Evolutionary conservation across 2,329 filamentous ascomycete genomes (phyloP), one percentile per base, ranked within the genome.

Genomic region (Stachybotrys elegans): DNA sequence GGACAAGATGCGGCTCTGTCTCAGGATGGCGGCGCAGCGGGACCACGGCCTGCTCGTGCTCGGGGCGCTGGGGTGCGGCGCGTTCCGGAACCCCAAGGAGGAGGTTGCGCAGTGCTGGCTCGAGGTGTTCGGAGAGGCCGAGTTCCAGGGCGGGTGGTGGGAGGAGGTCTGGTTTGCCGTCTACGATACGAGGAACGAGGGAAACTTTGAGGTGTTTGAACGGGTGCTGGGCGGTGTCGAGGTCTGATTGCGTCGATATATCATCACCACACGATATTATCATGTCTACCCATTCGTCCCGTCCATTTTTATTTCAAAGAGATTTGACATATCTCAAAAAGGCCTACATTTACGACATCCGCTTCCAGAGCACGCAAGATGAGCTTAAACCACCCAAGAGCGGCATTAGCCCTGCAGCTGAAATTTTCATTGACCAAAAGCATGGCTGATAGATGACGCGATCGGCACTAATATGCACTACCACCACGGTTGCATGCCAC

Each of bases 41-140:
- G 70, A 69, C 2, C 81, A 86, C 53, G 67, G 72, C 19, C 68
- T 73, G 51, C 61, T 88, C 8, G 78, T 88, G 5, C 68, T 89
- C 2, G 84, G 84, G 0, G 83, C 84, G 0, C 57, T 88, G 40
- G 84, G 84, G 0, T 88, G 84, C 52, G 84, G 84, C 4, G 81
- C 76, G 1, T 86, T 85, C 57, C 53, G 52, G 1, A 85, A 87
- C 57, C 84, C 84, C 8, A 70, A 71, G 0, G 61, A 66, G 23
- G 79, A 81, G 48, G 77, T 88, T n/a, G 82, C 78, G 3, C 47
- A 64, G 25, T 82, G 81, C 51, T 88, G 83, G 72, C 57, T 67
- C 22, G 74, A 81, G 53, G 80, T 86, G 25, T 63, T 87, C 43
- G 45, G 56, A 22, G 81, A 87, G 56, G 29, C 48, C 0, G 83